Conservation (phyloP, 495 filamentous ascomycete genomes). For the Trichoderma virens region DNA sequence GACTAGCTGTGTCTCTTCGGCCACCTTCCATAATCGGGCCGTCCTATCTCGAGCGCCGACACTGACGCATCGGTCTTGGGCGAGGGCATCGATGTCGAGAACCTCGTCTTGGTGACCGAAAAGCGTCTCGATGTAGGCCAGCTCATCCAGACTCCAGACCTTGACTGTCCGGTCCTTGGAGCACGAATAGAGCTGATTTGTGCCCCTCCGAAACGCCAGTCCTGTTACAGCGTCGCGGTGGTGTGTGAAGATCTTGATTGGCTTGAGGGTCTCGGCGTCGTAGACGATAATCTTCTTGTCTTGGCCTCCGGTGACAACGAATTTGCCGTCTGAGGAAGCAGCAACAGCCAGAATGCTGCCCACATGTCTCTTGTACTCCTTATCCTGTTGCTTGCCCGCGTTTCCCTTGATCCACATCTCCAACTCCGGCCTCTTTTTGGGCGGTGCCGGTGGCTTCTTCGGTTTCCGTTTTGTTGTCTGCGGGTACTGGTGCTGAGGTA, state of each 20-base stretch:
- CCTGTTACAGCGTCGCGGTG: constrained; percentile 83
- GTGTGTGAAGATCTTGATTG: constrained; percentile 77
- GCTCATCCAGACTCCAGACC: constrained; percentile 68
- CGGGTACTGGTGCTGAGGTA: constrained; percentile 45
- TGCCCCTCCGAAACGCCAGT: constrained; percentile 76
- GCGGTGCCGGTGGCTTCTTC: constrained; percentile 57
- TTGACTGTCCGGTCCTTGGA: constrained; percentile 72
- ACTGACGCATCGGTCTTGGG: constrained; percentile 78
- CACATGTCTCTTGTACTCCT: constrained; percentile 64
- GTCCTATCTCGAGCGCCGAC: constrained; percentile 86
- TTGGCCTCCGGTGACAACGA: constrained; percentile 78
- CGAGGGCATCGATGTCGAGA: constrained; percentile 71
- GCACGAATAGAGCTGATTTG: constrained; percentile 85
- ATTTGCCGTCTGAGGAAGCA: constrained; percentile 81
- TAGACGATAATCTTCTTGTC: constrained; percentile 81
- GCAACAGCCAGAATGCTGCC: constrained; percentile 72
- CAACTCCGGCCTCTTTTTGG: constrained; percentile 62
- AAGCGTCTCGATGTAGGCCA: constrained; percentile 88
- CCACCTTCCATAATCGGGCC: constrained; percentile 92
- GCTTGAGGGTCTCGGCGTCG: constrained; percentile 68
- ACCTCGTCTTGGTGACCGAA: constrained; percentile 94
- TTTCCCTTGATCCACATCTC: constrained; percentile 59
- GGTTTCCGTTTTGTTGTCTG: constrained; percentile 47
- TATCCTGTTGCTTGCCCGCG: constrained; percentile 51
- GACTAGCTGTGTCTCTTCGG: constrained; percentile 89